Percentiles rank a stretch among this genome's conserved stretches.
phyloP scores from a whole-genome alignment of 2,329 filamentous ascomycete species.

The Orbilia javanica region DNA sequence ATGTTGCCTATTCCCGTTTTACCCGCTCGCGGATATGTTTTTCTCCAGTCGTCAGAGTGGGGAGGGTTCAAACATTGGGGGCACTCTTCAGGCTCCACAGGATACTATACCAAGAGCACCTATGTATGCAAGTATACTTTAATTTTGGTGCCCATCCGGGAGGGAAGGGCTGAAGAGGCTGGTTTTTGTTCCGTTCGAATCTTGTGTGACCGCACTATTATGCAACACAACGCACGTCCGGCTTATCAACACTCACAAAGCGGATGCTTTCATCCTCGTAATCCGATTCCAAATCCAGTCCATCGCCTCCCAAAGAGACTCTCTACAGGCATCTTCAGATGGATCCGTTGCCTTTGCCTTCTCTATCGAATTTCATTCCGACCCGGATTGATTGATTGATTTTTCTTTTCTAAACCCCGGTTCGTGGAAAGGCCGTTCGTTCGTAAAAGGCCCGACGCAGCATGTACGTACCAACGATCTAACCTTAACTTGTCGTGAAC shows the following conservation, averaged over 20 bases:
- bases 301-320: not conserved
- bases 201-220: conserved; percentile 27
- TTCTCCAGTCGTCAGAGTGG: not conserved
- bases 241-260: conserved; percentile 17
- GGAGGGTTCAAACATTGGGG: not conserved
- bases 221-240: conserved; percentile 18
- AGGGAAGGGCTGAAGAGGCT: not conserved
- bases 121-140: conserved; percentile 14
- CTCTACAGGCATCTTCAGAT: not conserved
- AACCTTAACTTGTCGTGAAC: conserved; percentile 10
- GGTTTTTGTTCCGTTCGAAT: not conserved
- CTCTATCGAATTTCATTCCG: conserved; percentile 18
- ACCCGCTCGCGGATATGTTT: conserved; percentile 23
- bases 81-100: conserved; percentile 10
- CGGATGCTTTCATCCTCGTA: conserved; percentile 5
- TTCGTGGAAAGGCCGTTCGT: conserved; percentile 19
- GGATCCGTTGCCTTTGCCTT: not conserved
- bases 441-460: conserved; percentile 27
- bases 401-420: not conserved
- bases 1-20: conserved; percentile 45
- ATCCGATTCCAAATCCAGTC: conserved; percentile 23
- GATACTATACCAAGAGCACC: not conserved
- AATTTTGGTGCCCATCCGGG: conserved; percentile 10
- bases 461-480: no score
- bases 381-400: conserved; percentile 29